Conservation (phyloP, 106 monocot genomes). For the Dendrobium huoshanense region DNA sequence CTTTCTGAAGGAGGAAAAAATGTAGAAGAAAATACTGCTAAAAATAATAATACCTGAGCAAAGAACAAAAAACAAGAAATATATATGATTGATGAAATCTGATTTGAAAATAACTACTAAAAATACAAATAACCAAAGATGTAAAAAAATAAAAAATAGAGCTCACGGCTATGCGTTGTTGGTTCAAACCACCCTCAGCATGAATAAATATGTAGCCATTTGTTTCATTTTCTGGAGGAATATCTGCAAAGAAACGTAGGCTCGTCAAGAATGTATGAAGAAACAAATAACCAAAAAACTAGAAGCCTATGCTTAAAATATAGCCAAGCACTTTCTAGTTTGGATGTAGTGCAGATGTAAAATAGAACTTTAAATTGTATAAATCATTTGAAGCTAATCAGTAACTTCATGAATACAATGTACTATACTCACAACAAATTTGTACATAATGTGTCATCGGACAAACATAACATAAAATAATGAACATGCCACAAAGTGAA, state of each 20-base stretch:
- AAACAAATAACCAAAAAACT: background rate
- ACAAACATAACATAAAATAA: background rate
- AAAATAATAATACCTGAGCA: background rate
- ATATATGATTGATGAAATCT: background rate
- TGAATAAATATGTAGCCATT: conserved; percentile 93
- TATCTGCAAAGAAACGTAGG: conserved; percentile 36
- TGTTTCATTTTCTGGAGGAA: conserved; percentile 84
- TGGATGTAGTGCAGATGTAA: background rate
- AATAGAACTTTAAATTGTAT: background rate
- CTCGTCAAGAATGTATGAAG: background rate
- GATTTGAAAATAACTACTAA: background rate
- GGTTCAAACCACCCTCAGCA: conserved; percentile 97
- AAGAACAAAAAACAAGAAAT: background rate
- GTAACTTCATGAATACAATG: background rate
- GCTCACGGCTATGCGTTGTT: conserved; percentile 96
- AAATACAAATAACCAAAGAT: background rate
- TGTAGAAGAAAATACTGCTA: background rate
- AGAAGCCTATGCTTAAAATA: background rate
- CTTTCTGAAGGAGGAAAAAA: background rate
- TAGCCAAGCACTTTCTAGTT: background rate
- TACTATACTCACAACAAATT: background rate
- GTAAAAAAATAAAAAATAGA: conserved; percentile 1
- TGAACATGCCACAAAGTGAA: background rate
- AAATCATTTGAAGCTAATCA: too few relatives aligned
- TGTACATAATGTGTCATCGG: background rate